These are phyloP conservation scores for Metschnikowia hibisci DNA, from an alignment of 805 yeast genomes.

Conservation along the genomic window DNA sequence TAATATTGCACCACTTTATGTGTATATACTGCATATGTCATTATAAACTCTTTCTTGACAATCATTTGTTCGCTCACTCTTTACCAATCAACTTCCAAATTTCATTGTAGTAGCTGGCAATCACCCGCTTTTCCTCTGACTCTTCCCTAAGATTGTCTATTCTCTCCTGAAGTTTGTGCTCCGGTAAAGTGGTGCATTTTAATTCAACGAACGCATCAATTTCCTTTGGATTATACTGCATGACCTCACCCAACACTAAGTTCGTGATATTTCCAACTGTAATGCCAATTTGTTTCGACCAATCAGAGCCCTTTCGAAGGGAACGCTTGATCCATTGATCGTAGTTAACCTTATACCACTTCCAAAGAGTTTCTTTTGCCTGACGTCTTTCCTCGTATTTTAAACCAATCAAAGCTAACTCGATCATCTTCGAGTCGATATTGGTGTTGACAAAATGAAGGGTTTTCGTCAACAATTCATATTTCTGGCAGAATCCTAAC, in stretches of 20 bases:
- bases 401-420: conserved; percentile 54
- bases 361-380: conserved; percentile 41
- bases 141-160: conserved; percentile 22
- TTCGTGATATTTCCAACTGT: conserved; percentile 42
- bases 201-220: conserved; percentile 29
- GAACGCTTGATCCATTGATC: conserved; percentile 50
- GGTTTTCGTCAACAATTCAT: conserved; percentile 47
- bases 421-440: conserved; percentile 52
- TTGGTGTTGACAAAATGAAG: conserved; percentile 56
- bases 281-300: conserved; percentile 43
- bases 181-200: conserved; percentile 32
- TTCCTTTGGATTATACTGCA: conserved; percentile 31
- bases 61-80: not conserved
- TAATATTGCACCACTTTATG: not conserved
- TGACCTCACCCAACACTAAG: conserved; percentile 37
- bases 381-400: conserved; percentile 31
- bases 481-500: conserved; percentile 46
- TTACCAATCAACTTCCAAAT: conserved; percentile 6
- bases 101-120: conserved; percentile 14
- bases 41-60: too few relatives aligned
- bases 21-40: not conserved
- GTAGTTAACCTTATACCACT: conserved; percentile 55
- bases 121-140: conserved; percentile 18
- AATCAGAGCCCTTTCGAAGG: conserved; percentile 41
- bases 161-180: conserved; percentile 33